phyloP scores from a whole-genome alignment of 306 rosid species.

The Acacia melanoxylon region DNA sequence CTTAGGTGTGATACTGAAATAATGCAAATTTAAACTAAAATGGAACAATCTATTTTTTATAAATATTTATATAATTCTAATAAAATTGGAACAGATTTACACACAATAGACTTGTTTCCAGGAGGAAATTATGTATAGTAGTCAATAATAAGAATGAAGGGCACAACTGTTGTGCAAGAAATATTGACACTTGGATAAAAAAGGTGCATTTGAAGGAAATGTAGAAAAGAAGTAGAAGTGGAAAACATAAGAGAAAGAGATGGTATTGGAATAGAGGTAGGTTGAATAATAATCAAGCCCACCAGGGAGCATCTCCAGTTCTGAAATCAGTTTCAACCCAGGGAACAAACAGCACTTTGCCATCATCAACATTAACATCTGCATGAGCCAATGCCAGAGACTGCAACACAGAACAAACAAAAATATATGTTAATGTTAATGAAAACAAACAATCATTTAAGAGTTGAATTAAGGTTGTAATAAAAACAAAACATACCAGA shows the following conservation, averaged over 20 bases:
- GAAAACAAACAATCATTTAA: neutral
- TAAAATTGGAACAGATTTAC: no score
- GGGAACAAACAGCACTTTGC: slow-evolving; percentile 59
- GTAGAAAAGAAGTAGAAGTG: neutral
- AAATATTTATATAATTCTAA: no score
- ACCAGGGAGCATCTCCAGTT: slow-evolving; percentile 64
- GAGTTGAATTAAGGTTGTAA: neutral
- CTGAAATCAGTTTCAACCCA: slow-evolving; percentile 69
- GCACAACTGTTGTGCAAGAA: neutral
- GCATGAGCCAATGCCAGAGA: slow-evolving; percentile 61
- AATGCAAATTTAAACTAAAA: neutral
- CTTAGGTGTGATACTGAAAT: neutral
- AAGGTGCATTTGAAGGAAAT: neutral
- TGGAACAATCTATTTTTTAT: no score
- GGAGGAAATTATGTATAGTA: neutral
- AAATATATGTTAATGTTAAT: neutral
- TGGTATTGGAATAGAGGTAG: neutral
- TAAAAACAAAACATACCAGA: slow-evolving; percentile 36
- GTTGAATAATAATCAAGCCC: slow-evolving; percentile 36
- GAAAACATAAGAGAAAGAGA: neutral
- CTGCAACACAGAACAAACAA: slow-evolving; percentile 31
- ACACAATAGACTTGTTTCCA: neutral
- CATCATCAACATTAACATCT: slow-evolving; percentile 48
- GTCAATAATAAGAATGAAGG: neutral
- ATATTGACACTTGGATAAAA: neutral